Conservation (phyloP, 106 monocot genomes). For the Hemerocallis citrina region DNA sequence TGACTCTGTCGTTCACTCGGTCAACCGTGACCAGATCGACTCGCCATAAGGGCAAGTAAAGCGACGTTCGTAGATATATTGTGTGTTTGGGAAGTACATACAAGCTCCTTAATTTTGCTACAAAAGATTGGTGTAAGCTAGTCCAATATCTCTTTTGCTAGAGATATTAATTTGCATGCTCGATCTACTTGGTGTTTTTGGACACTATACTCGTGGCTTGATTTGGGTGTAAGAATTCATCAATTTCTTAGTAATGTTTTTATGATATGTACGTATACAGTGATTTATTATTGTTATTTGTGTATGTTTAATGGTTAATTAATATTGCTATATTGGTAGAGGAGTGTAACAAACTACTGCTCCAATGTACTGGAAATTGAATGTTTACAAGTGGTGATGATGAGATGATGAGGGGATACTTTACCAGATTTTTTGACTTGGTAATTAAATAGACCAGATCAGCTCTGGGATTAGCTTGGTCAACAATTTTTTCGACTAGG, state of each 20-base stretch:
- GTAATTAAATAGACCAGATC: too few relatives aligned
- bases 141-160: neutral
- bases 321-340: neutral
- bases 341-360: neutral
- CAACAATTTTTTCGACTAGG: too few relatives aligned
- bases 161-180: too few relatives aligned
- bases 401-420: too few relatives aligned
- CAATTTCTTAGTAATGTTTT: neutral
- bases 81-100: neutral
- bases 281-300: neutral
- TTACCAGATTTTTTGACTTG: too few relatives aligned
- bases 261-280: neutral
- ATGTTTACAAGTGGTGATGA: too few relatives aligned
- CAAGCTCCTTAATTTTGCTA: too few relatives aligned
- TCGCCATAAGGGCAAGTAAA: neutral
- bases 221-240: neutral
- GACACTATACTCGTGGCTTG: neutral
- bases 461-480: too few relatives aligned
- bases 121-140: neutral
- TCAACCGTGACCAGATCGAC: neutral
- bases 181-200: neutral
- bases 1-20: neutral
- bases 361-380: slow-evolving; percentile 1
- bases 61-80: neutral
- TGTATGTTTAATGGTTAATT: neutral